Evolutionary conservation across 2,329 filamentous ascomycete genomes (phyloP).

Genomic region (Fusarium sulawesiense): DNA sequence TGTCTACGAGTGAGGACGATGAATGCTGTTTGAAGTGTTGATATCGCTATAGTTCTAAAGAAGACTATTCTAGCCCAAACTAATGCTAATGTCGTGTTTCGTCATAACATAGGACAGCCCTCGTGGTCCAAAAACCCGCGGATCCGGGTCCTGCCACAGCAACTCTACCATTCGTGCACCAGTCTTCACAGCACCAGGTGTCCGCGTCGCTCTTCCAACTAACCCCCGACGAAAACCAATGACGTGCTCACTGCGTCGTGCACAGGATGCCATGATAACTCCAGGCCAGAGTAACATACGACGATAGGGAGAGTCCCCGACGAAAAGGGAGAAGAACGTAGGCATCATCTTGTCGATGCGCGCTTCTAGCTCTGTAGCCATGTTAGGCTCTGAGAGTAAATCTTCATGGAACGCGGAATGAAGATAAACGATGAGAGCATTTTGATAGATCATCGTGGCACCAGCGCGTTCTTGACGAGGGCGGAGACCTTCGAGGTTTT

Average conservation of each 20-base stretch:
- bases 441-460: neutral
- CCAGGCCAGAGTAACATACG: constrained; percentile 20
- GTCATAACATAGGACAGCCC: constrained; percentile 9
- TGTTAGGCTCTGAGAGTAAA: neutral
- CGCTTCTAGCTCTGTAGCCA: neutral
- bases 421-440: constrained; percentile 6
- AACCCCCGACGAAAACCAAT: neutral
- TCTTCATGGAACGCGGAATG: neutral
- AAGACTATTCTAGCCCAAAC: neutral
- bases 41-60: neutral
- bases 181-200: constrained; percentile 8
- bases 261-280: constrained; percentile 6
- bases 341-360: neutral
- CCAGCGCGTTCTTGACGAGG: neutral
- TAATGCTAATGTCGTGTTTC: constrained; percentile 15
- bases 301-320: constrained; percentile 2
- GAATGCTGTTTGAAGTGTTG: too few relatives aligned
- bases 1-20: too few relatives aligned
- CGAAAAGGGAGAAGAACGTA: neutral
- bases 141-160: constrained; percentile 3
- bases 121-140: constrained; percentile 1
- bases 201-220: neutral
- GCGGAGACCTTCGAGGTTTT: neutral
- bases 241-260: neutral
- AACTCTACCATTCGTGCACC: constrained; percentile 2